Evolutionary conservation across 768 basidiomycete genomes (phyloP).

Genomic region (Hygrocybe coccinea): DNA sequence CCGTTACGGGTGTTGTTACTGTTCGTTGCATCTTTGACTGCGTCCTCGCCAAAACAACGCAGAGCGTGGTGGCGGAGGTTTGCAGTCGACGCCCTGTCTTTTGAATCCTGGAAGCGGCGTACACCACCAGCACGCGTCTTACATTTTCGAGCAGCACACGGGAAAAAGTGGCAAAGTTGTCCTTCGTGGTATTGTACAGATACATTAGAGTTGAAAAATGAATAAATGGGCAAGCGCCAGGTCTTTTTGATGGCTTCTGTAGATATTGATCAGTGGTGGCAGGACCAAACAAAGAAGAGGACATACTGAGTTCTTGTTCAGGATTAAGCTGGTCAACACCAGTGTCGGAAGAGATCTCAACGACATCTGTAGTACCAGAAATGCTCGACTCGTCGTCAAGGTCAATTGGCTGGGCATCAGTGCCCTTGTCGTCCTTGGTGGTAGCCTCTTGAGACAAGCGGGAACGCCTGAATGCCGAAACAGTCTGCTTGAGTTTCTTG

Average conservation of each 20-base stretch:
- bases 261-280: slow-evolving; percentile 6
- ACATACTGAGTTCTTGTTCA: not conserved
- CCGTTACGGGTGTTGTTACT: slow-evolving; percentile 3
- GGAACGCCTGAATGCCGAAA: not conserved
- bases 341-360: not conserved
- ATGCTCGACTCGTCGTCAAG: not conserved
- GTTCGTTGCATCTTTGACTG: slow-evolving; percentile 15
- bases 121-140: slow-evolving; percentile 6
- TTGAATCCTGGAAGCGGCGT: slow-evolving; percentile 21
- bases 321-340: not conserved
- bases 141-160: slow-evolving; percentile 20
- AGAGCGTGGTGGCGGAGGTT: slow-evolving; percentile 28
- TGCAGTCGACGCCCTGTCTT: slow-evolving; percentile 22
- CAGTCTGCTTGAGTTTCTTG: not conserved
- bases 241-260: slow-evolving; percentile 20
- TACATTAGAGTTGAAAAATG: slow-evolving; percentile 20
- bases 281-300: not conserved
- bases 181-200: slow-evolving; percentile 16
- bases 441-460: not conserved
- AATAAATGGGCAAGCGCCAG: slow-evolving; percentile 26
- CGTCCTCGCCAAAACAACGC: slow-evolving; percentile 28
- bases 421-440: not conserved
- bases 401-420: not conserved
- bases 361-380: not conserved
- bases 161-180: slow-evolving; percentile 20